These are phyloP conservation scores for Stropharia rugosoannulata DNA, from an alignment of 768 basidiomycete genomes.

Conservation along the genomic window DNA sequence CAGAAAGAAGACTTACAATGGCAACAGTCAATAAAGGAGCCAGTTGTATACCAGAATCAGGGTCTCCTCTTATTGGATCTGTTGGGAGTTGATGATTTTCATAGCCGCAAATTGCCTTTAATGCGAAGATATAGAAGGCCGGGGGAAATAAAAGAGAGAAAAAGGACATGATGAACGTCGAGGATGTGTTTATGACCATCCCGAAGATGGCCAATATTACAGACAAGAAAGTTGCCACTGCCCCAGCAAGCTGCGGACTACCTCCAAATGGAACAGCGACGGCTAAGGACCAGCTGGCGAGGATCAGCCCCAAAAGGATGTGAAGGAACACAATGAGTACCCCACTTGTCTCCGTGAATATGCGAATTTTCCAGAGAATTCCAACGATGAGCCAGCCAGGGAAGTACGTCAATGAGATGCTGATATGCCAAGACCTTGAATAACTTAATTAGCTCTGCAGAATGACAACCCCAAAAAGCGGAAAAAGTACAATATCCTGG, in stretches of 20 bases:
- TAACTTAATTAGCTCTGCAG: conserved; percentile 25
- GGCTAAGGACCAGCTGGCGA: conserved; percentile 73
- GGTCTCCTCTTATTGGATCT: conserved; percentile 54
- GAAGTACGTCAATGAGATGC: conserved; percentile 63
- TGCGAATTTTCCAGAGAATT: conserved; percentile 62
- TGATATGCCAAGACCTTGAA: conserved; percentile 60
- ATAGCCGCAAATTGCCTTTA: conserved; percentile 64
- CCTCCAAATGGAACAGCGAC: conserved; percentile 68
- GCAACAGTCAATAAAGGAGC: conserved; percentile 63
- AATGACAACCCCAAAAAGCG: neutral
- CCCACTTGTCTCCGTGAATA: conserved; percentile 60
- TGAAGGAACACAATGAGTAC: conserved; percentile 64
- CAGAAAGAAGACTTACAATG: conserved; percentile 42
- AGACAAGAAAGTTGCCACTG: conserved; percentile 61
- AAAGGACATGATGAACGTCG: conserved; percentile 35
- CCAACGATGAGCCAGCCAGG: conserved; percentile 74
- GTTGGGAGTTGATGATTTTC: conserved; percentile 57
- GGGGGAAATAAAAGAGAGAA: conserved; percentile 67
- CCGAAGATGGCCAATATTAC: conserved; percentile 51
- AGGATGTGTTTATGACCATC: conserved; percentile 57
- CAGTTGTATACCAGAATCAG: conserved; percentile 51
- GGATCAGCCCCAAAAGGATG: conserved; percentile 61
- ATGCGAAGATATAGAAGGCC: conserved; percentile 75
- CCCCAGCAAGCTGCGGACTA: conserved; percentile 70
- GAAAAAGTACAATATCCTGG: conserved; percentile 33